Evolutionary conservation across 2,329 filamentous ascomycete species (phyloP).

Genomic region (Neobulgaria alba): DNA sequence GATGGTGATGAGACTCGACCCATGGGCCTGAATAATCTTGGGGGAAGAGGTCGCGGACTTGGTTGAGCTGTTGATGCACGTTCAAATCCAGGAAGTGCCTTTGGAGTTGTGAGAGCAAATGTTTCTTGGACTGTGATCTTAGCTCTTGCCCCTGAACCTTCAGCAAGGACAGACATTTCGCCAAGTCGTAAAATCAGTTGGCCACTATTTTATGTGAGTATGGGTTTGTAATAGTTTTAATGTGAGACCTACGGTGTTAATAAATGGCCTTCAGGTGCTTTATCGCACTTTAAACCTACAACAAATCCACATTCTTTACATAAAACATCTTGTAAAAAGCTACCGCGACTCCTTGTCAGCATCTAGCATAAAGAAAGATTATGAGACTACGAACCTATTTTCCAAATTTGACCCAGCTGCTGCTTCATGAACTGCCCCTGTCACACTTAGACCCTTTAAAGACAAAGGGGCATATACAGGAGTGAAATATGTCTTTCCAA

Average conservation of each 20-base stretch:
- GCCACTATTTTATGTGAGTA: constrained; percentile 14
- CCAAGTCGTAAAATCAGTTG: constrained; percentile 24
- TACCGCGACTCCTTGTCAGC: constrained; percentile 20
- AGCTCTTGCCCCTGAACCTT: constrained; percentile 16
- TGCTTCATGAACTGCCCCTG: constrained; percentile 19
- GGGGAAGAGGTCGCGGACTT: background rate
- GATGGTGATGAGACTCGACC: background rate
- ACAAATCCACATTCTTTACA: constrained; percentile 21
- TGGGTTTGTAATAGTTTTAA: background rate
- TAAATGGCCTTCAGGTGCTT: constrained; percentile 24
- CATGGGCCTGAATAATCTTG: background rate
- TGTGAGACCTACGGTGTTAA: constrained; percentile 19
- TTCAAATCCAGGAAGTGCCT: too few relatives aligned
- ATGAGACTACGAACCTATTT: constrained; percentile 17
- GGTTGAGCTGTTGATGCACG: constrained; percentile 12
- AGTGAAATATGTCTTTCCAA: constrained; percentile 27
- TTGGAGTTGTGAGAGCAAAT: constrained; percentile 12
- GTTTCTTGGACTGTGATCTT: constrained; percentile 15
- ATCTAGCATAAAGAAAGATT: constrained; percentile 10
- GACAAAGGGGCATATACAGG: constrained; percentile 19
- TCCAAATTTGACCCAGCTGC: constrained; percentile 18
- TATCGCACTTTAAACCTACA: constrained; percentile 25
- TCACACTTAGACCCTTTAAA: constrained; percentile 17
- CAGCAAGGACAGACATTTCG: constrained; percentile 20
- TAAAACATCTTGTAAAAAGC: constrained; percentile 24